These are phyloP conservation scores for Magnusiomyces sp. DNA, from an alignment of 1,139 yeast genomes.

Conservation along the genomic window DNA sequence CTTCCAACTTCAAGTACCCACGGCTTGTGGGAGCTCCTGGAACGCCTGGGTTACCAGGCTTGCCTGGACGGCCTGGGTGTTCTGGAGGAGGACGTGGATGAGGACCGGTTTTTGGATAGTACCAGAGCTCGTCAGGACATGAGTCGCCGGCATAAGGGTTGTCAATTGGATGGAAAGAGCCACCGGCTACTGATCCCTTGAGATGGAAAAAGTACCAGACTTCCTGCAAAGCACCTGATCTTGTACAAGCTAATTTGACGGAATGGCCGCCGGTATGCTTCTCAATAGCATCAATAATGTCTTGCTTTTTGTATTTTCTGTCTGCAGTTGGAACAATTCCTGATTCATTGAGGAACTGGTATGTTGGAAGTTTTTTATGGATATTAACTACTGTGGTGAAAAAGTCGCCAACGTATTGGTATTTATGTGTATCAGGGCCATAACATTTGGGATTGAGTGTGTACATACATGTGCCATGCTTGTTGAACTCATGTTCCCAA, in stretches of 20 bases:
- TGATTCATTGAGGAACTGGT: conserved; percentile 51
- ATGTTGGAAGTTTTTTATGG: conserved; percentile 62
- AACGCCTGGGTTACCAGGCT: conserved; percentile 19
- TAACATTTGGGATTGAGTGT: conserved; percentile 72
- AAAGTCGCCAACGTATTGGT: conserved; percentile 71
- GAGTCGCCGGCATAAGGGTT: conserved; percentile 41
- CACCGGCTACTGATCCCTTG: conserved; percentile 62
- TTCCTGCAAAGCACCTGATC: conserved; percentile 62
- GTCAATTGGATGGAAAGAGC: conserved; percentile 59
- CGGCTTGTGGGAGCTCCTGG: conserved; percentile 17
- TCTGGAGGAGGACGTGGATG: conserved; percentile 27
- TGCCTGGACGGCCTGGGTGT: conserved; percentile 22
- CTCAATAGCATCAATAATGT: conserved; percentile 56
- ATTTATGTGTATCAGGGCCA: conserved; percentile 30
- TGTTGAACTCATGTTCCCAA: conserved; percentile 93
- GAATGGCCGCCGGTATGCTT: conserved; percentile 30
- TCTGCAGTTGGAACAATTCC: conserved; percentile 62
- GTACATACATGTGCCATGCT: conserved; percentile 88
- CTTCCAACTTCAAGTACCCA: conserved; percentile 48
- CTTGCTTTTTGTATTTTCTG: conserved; percentile 52
- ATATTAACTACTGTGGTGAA: conserved; percentile 57
- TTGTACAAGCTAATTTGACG: conserved; percentile 60
- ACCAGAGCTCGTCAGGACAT: conserved; percentile 63
- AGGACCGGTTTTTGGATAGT: conserved; percentile 56
- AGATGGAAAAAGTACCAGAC: conserved; percentile 86